Evolutionary conservation across 495 filamentous ascomycete species (phyloP).

Genomic region (Pseudomonodictys pantanalensis): DNA sequence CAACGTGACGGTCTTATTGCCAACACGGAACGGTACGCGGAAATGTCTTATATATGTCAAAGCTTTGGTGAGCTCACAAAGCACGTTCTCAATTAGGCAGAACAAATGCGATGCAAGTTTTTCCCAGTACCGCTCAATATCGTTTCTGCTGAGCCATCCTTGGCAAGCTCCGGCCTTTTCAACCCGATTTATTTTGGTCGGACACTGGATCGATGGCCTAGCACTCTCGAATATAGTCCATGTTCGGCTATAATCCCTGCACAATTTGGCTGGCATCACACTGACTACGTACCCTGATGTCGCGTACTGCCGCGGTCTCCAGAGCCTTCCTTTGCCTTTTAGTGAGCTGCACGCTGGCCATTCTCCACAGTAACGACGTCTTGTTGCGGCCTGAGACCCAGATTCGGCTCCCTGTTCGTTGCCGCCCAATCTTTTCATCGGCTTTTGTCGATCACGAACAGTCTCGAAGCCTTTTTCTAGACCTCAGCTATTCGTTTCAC

Average conservation of each 20-base stretch:
- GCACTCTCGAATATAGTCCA: slow-evolving; percentile 32
- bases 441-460: background rate
- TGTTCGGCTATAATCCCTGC: slow-evolving; percentile 30
- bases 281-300: slow-evolving; percentile 20
- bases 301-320: slow-evolving; percentile 22
- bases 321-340: slow-evolving; percentile 23
- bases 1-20: slow-evolving; percentile 21
- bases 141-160: slow-evolving; percentile 27
- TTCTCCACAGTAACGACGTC: slow-evolving; percentile 14
- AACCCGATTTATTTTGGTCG: slow-evolving; percentile 33
- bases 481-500: background rate
- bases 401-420: slow-evolving; percentile 11
- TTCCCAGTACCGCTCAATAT: slow-evolving; percentile 33
- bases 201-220: slow-evolving; percentile 17
- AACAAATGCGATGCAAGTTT: slow-evolving; percentile 32
- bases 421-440: slow-evolving; percentile 19
- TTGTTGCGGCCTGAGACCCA: slow-evolving; percentile 17
- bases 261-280: slow-evolving; percentile 29
- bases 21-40: slow-evolving; percentile 17
- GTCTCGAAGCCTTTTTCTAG: background rate
- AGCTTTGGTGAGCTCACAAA: slow-evolving; percentile 10
- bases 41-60: slow-evolving; percentile 34
- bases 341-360: slow-evolving; percentile 23
- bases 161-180: slow-evolving; percentile 32
- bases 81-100: slow-evolving; percentile 30